Conservation (phyloP, 2,329 filamentous ascomycete genomes). For the Ophiostoma triangulosporum region DNA sequence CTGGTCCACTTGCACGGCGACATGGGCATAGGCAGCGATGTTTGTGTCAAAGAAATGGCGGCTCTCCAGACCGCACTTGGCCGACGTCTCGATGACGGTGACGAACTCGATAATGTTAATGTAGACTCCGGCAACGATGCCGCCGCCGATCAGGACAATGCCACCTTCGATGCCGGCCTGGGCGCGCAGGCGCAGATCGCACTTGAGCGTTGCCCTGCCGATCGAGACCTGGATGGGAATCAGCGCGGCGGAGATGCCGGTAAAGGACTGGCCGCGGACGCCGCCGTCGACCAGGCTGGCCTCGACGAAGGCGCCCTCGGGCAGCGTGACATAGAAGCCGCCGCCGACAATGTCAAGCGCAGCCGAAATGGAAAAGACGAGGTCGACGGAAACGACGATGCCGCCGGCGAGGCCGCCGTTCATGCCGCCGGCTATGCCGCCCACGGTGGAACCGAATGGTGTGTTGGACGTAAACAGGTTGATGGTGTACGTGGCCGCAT, state of each 20-base stretch:
- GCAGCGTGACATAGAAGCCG: slow-evolving; percentile 38
- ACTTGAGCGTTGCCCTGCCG: slow-evolving; percentile 32
- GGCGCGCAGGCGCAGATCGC: slow-evolving; percentile 36
- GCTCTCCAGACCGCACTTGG: slow-evolving; percentile 23
- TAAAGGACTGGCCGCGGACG: slow-evolving; percentile 32
- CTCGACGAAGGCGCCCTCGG: slow-evolving; percentile 29
- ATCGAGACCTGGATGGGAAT: slow-evolving; percentile 34
- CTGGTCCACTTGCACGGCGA: slow-evolving; percentile 24
- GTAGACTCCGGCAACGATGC: slow-evolving; percentile 32
- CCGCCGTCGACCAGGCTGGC: slow-evolving; percentile 30
- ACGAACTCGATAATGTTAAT: slow-evolving; percentile 42
- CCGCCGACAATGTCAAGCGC: slow-evolving; percentile 35
- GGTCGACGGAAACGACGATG: slow-evolving; percentile 35
- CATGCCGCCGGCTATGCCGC: slow-evolving; percentile 31
- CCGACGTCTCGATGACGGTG: slow-evolving; percentile 24
- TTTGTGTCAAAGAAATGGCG: slow-evolving; percentile 27
- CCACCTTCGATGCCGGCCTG: slow-evolving; percentile 28
- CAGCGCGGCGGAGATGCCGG: slow-evolving; percentile 27
- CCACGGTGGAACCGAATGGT: slow-evolving; percentile 29
- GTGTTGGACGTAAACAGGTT: slow-evolving; percentile 34
- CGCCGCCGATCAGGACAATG: slow-evolving; percentile 24
- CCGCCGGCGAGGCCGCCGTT: slow-evolving; percentile 35
- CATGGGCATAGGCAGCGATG: slow-evolving; percentile 23
- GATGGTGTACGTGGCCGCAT: slow-evolving; percentile 34
- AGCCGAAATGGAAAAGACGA: slow-evolving; percentile 35